Evolutionary conservation across 805 yeast genomes (phyloP), one percentile per base, ranked within the genome.

Genomic region (Ogataea paraovalis): DNA sequence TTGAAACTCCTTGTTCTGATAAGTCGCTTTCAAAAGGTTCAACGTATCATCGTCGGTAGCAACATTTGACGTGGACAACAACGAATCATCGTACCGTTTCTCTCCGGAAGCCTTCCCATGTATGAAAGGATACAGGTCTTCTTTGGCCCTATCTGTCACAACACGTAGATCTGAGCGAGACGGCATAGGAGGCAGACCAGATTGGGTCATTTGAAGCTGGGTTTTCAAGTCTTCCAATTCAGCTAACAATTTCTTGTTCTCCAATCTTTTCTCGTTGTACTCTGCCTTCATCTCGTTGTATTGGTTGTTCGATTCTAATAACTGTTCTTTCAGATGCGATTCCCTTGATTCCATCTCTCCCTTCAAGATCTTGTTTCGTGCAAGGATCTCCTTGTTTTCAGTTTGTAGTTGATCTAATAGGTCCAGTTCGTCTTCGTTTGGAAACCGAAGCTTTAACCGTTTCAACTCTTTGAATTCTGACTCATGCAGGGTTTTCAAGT

Each of bases 1-100:
- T 34, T 52, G 47, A 37, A 48, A 28, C 19, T 47, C 44, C 46
- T 52, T 55, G 40, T 55, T 54, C 16, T 46, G 32, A 38, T 52
- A 55, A 32, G 49, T 33, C 14, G 47, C 42, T 14, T 52, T 51
- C 19, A 55, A 39, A 5, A 55, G 34, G 41, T 52, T 50, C 39
- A 55, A 44, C 12, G 59, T 52, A 22, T 55, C 59, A 44, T 52
- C 51, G 21, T 52, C 58, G 22, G n/a, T n/a, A n/a, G n/a, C n/a
- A n/a, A n/a, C n/a, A n/a, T n/a, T 13, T n/a, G 19, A 39, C 9
- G 19, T 25, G n/a, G n/a, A n/a, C n/a, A n/a, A n/a, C n/a, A n/a
- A n/a, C 28, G 10, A 25, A 6, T 10, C 10, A 25, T 25, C 28
- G 9, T 25, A 6, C 6, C 28, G 6, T 25, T 25, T 9, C 21